Evolutionary conservation across 441 rosid genomes (phyloP).

Genomic region (Gossypium laxum): DNA sequence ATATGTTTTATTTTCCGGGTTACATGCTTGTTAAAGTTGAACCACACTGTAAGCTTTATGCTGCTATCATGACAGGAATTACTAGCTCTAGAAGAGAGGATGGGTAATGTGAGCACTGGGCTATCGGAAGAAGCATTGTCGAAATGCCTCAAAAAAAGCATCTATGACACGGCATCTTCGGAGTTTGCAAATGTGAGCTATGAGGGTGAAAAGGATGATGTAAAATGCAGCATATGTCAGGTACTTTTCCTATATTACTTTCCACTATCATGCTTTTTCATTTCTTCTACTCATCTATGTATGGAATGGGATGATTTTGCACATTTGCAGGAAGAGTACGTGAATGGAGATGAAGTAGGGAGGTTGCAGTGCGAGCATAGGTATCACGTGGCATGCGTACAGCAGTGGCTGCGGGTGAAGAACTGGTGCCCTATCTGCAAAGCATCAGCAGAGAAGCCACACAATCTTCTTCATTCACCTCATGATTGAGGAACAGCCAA

Average conservation of each 20-base stretch:
- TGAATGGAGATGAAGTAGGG: constrained; percentile 69
- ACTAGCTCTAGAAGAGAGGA: constrained; percentile 82
- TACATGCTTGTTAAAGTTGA: background rate
- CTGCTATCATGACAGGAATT: constrained; percentile 50
- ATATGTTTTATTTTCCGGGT: background rate
- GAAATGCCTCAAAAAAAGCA: constrained; percentile 50
- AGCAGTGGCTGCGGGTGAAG: constrained; percentile 76
- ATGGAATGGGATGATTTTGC: background rate
- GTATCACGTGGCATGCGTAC: constrained; percentile 61
- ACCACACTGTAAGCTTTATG: background rate
- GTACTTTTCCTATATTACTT: constrained; percentile 23
- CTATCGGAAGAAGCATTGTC: constrained; percentile 69
- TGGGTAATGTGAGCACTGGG: constrained; percentile 91
- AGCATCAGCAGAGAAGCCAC: constrained; percentile 45
- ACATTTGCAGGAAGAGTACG: constrained; percentile 69
- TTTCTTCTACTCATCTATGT: background rate
- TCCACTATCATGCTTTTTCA: background rate
- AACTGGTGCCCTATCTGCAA: constrained; percentile 96
- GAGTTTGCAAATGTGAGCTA: constrained; percentile 21
- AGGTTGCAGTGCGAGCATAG: constrained; percentile 62
- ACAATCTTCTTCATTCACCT: constrained; percentile 16
- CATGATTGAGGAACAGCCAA: background rate
- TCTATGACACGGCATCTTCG: constrained; percentile 27
- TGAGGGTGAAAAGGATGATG: constrained; percentile 36
- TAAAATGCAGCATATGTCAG: constrained; percentile 89